These are phyloP conservation scores for Tolypocladium amazonense DNA, from an alignment of 2,329 filamentous ascomycete species.

Conservation along the genomic window DNA sequence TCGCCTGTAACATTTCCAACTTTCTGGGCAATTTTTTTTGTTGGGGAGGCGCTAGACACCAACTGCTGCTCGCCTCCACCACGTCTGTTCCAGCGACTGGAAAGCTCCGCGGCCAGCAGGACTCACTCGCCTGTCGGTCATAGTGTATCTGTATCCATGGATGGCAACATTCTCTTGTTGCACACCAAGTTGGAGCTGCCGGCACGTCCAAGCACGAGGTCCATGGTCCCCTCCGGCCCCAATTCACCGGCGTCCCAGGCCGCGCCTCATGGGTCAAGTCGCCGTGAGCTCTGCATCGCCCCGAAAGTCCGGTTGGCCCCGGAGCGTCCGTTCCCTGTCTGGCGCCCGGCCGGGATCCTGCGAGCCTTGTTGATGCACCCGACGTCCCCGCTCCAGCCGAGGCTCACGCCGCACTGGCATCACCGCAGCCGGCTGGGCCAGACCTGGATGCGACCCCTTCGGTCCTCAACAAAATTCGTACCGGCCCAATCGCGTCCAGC, in stretches of 20 bases:
- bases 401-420: background rate
- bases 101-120: background rate
- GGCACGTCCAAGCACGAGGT: background rate
- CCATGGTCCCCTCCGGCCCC: background rate
- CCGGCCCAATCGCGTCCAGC: background rate
- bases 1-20: background rate
- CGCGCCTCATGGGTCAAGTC: background rate
- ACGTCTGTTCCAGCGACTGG: background rate
- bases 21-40: constrained; percentile 1
- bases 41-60: constrained; percentile 2
- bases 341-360: background rate
- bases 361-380: background rate
- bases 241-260: background rate
- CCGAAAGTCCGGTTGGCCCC: background rate
- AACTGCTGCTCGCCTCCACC: background rate
- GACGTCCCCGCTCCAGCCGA: background rate
- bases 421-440: background rate
- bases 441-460: background rate
- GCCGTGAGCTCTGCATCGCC: background rate
- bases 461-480: background rate
- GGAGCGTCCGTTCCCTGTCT: background rate
- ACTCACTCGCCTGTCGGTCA: background rate
- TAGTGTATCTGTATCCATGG: background rate
- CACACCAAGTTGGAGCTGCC: background rate
- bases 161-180: background rate